Evolutionary conservation across 1,284 basidiomycete genomes (phyloP).

Genomic region (Hemileia vastatrix): DNA sequence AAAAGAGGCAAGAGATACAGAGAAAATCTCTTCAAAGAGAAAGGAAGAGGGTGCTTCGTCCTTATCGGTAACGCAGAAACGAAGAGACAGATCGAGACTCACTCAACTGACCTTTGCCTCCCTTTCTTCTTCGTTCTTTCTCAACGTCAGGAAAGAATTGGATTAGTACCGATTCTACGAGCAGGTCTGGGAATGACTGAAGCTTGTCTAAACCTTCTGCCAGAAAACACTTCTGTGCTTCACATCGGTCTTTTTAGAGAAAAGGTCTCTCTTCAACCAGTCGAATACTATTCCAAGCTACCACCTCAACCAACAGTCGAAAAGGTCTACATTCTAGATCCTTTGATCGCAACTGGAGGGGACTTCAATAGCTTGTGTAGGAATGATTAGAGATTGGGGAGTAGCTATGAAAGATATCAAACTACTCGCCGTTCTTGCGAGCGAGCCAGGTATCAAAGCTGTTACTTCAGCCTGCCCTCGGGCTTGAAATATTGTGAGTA

Average conservation of each 20-base stretch:
- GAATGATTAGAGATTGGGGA: slow-evolving; percentile 42
- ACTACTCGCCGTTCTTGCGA: slow-evolving; percentile 71
- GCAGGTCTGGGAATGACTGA: slow-evolving; percentile 93
- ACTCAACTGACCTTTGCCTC: too few relatives aligned
- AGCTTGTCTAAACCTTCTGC: slow-evolving; percentile 66
- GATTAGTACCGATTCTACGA: slow-evolving; percentile 78
- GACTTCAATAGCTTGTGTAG: slow-evolving; percentile 31
- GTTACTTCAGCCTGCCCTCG: slow-evolving; percentile 62
- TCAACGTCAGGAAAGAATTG: slow-evolving; percentile 67
- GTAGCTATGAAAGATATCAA: slow-evolving; percentile 55
- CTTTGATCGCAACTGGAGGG: slow-evolving; percentile 75
- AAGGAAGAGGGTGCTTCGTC: too few relatives aligned
- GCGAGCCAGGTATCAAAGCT: slow-evolving; percentile 60
- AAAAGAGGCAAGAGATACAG: too few relatives aligned
- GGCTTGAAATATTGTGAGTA: slow-evolving; percentile 62
- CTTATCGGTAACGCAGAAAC: too few relatives aligned
- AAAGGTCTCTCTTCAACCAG: slow-evolving; percentile 78
- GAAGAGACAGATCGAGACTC: too few relatives aligned
- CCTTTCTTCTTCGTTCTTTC: too few relatives aligned
- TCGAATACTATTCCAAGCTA: slow-evolving; percentile 93
- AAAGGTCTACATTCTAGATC: slow-evolving; percentile 70
- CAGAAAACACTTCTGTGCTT: slow-evolving; percentile 75
- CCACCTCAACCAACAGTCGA: slow-evolving; percentile 68
- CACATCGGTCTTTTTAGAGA: slow-evolving; percentile 85
- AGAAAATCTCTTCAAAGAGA: too few relatives aligned